A percentile compares a stretch with the other conserved stretches of the same genome.
Evolutionary conservation across 108 stramenopile species (phyloP).

Genomic region (Phaeodactylum tricornutum): DNA sequence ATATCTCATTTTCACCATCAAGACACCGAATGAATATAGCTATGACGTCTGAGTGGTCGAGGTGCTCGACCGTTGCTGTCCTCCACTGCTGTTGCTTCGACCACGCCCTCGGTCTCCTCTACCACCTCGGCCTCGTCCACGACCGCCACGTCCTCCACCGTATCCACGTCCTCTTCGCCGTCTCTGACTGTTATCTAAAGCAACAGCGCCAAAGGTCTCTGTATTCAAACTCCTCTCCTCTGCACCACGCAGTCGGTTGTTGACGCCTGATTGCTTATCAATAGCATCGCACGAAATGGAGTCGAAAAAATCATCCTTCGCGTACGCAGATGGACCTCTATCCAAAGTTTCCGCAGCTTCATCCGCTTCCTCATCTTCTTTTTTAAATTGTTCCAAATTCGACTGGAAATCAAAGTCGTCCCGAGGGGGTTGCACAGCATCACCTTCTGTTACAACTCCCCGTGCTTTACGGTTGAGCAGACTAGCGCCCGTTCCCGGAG

Average conservation of each 20-base stretch:
- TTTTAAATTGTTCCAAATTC: constrained; percentile 56
- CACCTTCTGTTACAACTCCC: constrained; percentile 22
- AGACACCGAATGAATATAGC: too few species aligned
- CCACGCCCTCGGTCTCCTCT: constrained; percentile 12
- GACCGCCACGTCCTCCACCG: constrained; percentile 30
- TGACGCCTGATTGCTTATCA: constrained; percentile 56
- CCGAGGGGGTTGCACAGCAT: constrained; percentile 24
- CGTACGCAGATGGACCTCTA: constrained; percentile 22
- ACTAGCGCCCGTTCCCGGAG: constrained; percentile 70
- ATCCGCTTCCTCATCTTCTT: constrained; percentile 29
- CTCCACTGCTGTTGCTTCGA: not conserved
- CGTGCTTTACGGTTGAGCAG: constrained; percentile 59
- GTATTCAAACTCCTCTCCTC: constrained; percentile 69
- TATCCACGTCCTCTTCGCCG: constrained; percentile 36
- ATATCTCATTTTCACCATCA: too few species aligned
- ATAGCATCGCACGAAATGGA: constrained; percentile 76
- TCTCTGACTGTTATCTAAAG: constrained; percentile 37
- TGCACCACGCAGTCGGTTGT: constrained; percentile 69
- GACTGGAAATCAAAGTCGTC: constrained; percentile 77
- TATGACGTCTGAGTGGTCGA: too few species aligned
- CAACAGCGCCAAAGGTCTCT: constrained; percentile 82
- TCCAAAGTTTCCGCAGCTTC: constrained; percentile 9
- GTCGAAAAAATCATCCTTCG: constrained; percentile 81
- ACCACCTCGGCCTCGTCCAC: constrained; percentile 37
- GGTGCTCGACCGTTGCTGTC: too few species aligned